These are phyloP conservation scores for Boletus sensibilis DNA, from an alignment of 768 basidiomycete species.

Conservation along the genomic window DNA sequence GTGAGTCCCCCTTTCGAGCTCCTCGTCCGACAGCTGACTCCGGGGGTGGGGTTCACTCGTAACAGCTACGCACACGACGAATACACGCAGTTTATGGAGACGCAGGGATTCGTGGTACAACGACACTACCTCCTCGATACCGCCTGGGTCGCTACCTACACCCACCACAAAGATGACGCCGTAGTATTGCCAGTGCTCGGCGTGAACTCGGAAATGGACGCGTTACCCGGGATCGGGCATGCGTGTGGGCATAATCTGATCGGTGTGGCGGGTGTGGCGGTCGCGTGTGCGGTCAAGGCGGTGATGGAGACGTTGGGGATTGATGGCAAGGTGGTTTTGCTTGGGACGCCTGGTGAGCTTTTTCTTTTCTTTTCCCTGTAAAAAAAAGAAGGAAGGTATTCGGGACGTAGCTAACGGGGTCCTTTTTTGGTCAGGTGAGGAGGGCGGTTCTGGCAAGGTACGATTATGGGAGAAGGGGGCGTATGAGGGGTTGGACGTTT, in stretches of 20 bases:
- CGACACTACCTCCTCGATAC: slow-evolving; percentile 64
- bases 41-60: too few relatives aligned
- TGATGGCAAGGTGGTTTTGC: slow-evolving; percentile 61
- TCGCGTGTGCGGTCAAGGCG: slow-evolving; percentile 63
- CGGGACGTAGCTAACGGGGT: neutral
- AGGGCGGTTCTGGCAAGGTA: slow-evolving; percentile 74
- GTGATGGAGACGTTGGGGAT: slow-evolving; percentile 62
- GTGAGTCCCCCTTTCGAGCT: slow-evolving; percentile 37
- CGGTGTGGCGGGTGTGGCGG: slow-evolving; percentile 68
- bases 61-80: slow-evolving; percentile 60
- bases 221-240: slow-evolving; percentile 57
- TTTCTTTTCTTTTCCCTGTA: neutral
- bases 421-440: slow-evolving; percentile 27
- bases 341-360: slow-evolving; percentile 72
- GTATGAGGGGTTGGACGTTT: slow-evolving; percentile 72
- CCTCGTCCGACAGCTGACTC: too few relatives aligned
- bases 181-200: slow-evolving; percentile 46
- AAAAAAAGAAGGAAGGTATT: neutral
- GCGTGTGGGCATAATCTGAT: slow-evolving; percentile 85
- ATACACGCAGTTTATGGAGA: slow-evolving; percentile 63
- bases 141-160: slow-evolving; percentile 70
- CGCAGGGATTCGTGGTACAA: slow-evolving; percentile 63
- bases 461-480: slow-evolving; percentile 64
- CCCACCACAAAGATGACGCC: slow-evolving; percentile 30
- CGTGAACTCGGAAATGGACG: slow-evolving; percentile 80